Base-by-base conservation (phyloP, 345 rosid genomes). In the Rhodamnia rubescens region DNA sequence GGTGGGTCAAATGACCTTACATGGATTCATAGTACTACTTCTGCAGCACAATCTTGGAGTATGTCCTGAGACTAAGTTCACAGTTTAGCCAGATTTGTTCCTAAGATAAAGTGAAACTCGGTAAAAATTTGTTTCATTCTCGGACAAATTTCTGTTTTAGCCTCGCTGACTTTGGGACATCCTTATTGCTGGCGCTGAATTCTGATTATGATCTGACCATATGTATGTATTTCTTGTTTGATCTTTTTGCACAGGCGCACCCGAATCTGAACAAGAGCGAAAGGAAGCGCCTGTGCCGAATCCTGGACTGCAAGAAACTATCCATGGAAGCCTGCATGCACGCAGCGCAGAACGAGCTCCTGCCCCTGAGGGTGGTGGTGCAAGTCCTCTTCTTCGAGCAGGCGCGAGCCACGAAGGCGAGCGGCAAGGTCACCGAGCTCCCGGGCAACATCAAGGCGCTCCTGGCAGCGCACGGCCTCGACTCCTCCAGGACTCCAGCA, bases 311-410 rank as follows among this genome's bases (percentile, higher is more conserved):
- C 95, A 97, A 93, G 92, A 97, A 95, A 86, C 95, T 97, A 8
- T 94, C 99, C 7, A 92, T 95, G 88, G 98, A 96, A 87, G 98
- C 98, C 49, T 97, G 99, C 90, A 96, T 96, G 98, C 99, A 97
- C 82, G 98, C 99, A 0, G 98, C 99, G 0, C 98, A 94, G 83
- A 97, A 97, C 59, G 99, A 97, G 91, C 85, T 92, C 82, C 96
- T 97, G 55, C 99, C 99, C 0, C 84, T 97, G 15, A 91, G 99
- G 86, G 98, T 97, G 7, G 99, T 97, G 58, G 98, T 97, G 5
- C 98, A 97, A 91, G 99, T 96, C 89, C 95, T 97, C 78, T 97
- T 97, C 90, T 94, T 93, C 50, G 99, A 97, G 91, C 99, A 97
- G 87, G 95, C 98, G 22, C 91, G 98, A 88, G 95, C 98, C 4